phyloP scores from a whole-genome alignment of 768 basidiomycete species.

The Lyophyllum atratum region DNA sequence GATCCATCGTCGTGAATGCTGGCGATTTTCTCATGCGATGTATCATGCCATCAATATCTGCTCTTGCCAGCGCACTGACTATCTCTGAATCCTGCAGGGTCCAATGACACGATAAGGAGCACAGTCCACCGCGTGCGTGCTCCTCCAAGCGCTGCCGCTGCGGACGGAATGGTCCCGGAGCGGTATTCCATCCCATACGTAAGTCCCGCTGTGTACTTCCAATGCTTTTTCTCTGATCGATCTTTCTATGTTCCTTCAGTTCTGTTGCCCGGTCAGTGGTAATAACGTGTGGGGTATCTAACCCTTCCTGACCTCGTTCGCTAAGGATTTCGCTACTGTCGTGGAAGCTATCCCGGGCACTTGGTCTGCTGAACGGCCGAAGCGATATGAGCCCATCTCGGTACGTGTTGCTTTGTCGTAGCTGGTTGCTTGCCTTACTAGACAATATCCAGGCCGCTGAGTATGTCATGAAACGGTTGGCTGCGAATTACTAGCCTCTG shows the following conservation, averaged over 20 bases:
- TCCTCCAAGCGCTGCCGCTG: constrained; percentile 26
- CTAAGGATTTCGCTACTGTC: constrained; percentile 38
- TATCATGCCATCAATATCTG: constrained; percentile 15
- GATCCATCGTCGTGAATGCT: constrained; percentile 51
- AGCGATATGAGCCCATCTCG: constrained; percentile 50
- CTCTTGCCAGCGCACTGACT: neutral
- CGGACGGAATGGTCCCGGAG: constrained; percentile 43
- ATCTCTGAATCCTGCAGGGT: constrained; percentile 31
- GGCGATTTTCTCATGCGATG: constrained; percentile 55
- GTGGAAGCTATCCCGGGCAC: constrained; percentile 57
- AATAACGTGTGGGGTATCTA: neutral
- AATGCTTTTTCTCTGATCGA: neutral
- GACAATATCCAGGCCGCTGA: constrained; percentile 26
- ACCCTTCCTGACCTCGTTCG: constrained; percentile 21
- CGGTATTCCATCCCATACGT: constrained; percentile 68
- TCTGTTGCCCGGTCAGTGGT: constrained; percentile 33
- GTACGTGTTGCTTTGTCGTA: constrained; percentile 21
- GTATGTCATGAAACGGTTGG: constrained; percentile 41
- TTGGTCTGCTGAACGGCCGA: constrained; percentile 44
- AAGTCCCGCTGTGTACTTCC: constrained; percentile 16
- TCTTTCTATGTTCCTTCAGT: constrained; percentile 16
- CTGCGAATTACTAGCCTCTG: constrained; percentile 32
- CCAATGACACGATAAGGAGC: constrained; percentile 48
- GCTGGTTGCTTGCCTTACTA: neutral
- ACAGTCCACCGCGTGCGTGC: constrained; percentile 54